Evolutionary conservation across 108 stramenopile genomes (phyloP).

Genomic region (Cyclotella choctawhatcheeana): DNA sequence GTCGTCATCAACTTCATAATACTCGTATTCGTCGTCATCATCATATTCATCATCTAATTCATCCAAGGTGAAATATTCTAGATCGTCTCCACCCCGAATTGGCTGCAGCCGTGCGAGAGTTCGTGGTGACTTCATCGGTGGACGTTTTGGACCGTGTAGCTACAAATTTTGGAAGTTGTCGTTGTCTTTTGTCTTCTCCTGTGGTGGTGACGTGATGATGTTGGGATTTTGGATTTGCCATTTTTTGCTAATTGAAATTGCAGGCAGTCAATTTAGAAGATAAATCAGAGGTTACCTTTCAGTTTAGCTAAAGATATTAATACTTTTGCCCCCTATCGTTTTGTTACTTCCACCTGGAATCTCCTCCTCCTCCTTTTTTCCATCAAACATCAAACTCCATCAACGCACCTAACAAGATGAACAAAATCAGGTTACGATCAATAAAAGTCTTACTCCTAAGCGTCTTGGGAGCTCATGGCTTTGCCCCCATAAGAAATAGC

Average conservation of each 20-base stretch:
- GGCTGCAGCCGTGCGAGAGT: not conserved
- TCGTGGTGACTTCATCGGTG: not conserved
- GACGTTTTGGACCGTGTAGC: no score
- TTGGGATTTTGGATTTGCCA: not conserved
- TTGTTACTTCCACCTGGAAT: constrained; percentile 2
- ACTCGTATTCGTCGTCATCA: constrained; percentile 17
- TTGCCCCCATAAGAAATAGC: not conserved
- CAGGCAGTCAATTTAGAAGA: no score
- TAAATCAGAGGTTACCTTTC: no score
- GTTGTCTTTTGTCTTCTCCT: no score
- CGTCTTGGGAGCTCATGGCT: not conserved
- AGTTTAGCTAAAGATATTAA: no score
- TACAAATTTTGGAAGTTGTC: no score
- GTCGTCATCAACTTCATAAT: constrained; percentile 8
- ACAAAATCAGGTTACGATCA: not conserved
- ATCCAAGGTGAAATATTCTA: not conserved
- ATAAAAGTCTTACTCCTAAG: not conserved
- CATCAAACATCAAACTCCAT: not conserved
- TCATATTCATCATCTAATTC: constrained; percentile 2
- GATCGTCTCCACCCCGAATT: not conserved
- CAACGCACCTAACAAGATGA: not conserved
- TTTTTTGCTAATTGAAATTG: no score
- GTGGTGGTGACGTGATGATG: no score
- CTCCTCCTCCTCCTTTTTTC: not conserved
- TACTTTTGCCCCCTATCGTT: no score